phyloP scores from a whole-genome alignment of 2,329 filamentous ascomycete genomes.

The Sporothrix brasiliensis region DNA sequence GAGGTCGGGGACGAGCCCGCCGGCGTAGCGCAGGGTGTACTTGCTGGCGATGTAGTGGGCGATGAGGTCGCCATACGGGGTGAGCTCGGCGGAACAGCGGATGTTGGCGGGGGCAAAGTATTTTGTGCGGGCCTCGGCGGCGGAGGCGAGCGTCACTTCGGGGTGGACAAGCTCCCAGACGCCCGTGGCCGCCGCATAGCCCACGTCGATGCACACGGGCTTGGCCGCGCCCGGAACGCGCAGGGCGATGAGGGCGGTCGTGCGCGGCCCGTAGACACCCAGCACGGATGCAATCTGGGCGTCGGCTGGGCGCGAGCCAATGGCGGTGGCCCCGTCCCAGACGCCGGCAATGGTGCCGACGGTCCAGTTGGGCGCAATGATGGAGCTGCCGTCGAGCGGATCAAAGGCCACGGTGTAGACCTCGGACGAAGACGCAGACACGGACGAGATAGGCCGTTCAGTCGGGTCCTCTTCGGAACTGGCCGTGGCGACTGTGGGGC shows the following conservation, averaged over 20 bases:
- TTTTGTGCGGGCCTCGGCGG: constrained; percentile 48
- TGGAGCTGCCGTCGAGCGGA: constrained; percentile 65
- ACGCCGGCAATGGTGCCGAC: constrained; percentile 63
- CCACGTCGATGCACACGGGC: constrained; percentile 56
- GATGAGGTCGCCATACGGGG: constrained; percentile 54
- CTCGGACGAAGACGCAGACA: constrained; percentile 38
- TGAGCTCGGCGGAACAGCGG: constrained; percentile 57
- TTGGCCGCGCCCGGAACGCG: constrained; percentile 47
- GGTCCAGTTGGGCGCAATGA: constrained; percentile 61
- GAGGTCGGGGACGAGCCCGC: constrained; percentile 64
- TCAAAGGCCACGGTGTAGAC: constrained; percentile 64
- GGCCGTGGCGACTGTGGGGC: constrained; percentile 52
- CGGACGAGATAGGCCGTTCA: constrained; percentile 45
- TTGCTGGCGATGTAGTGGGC: constrained; percentile 53
- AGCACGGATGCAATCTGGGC: constrained; percentile 55
- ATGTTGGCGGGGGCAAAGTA: constrained; percentile 67
- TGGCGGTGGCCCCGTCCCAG: constrained; percentile 56
- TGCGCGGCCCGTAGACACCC: constrained; percentile 59
- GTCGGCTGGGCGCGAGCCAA: constrained; percentile 46
- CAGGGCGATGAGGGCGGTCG: constrained; percentile 59
- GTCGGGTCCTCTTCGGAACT: constrained; percentile 65
- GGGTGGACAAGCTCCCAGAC: constrained; percentile 48
- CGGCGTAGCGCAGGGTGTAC: constrained; percentile 64
- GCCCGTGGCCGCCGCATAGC: constrained; percentile 38
- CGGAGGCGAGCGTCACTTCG: constrained; percentile 44